These are phyloP conservation scores for Aspergillus asperescens DNA, from an alignment of 495 filamentous ascomycete genomes.

Conservation along the genomic window DNA sequence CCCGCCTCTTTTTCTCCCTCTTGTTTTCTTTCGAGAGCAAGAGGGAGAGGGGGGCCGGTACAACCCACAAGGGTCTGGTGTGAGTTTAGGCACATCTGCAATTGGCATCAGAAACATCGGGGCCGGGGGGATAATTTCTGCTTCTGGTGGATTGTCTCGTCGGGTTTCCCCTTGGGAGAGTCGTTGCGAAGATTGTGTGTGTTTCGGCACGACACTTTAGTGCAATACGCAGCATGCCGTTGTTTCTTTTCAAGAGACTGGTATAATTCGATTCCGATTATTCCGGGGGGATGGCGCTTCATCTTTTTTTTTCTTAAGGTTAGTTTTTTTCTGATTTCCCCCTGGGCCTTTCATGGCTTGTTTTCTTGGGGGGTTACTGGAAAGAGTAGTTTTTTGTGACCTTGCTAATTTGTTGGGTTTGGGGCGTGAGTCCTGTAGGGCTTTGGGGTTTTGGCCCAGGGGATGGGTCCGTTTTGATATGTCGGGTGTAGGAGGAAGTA, in stretches of 20 bases:
- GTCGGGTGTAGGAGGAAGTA: no score
- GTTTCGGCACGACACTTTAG: slow-evolving; percentile 85
- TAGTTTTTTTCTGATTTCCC: slow-evolving; percentile 34
- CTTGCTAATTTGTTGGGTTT: slow-evolving; percentile 38
- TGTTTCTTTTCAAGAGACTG: slow-evolving; percentile 31
- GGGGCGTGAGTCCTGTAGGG: slow-evolving; percentile 11
- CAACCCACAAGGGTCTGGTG: slow-evolving; percentile 93
- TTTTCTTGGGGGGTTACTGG: slow-evolving; percentile 21
- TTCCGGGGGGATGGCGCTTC: slow-evolving; percentile 83
- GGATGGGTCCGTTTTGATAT: no score
- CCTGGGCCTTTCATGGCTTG: slow-evolving; percentile 1
- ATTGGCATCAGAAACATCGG: slow-evolving; percentile 99
- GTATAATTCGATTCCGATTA: slow-evolving; percentile 99
- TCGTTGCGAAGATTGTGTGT: slow-evolving; percentile 91
- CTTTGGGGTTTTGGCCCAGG: neutral
- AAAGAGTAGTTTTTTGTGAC: slow-evolving; percentile 30
- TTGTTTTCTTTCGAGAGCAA: slow-evolving; percentile 7
- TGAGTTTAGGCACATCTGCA: slow-evolving; percentile 76
- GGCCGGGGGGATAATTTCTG: slow-evolving; percentile 23
- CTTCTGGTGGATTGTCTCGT: slow-evolving; percentile 10
- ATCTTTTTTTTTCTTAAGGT: slow-evolving; percentile 59
- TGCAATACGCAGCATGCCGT: slow-evolving; percentile 95
- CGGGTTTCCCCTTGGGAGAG: slow-evolving; percentile 69
- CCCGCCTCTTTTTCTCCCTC: slow-evolving; percentile 39
- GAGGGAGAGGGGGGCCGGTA: slow-evolving; percentile 33